Conservation (phyloP, 441 rosid genomes). For the Arabidopsis lyrata region DNA sequence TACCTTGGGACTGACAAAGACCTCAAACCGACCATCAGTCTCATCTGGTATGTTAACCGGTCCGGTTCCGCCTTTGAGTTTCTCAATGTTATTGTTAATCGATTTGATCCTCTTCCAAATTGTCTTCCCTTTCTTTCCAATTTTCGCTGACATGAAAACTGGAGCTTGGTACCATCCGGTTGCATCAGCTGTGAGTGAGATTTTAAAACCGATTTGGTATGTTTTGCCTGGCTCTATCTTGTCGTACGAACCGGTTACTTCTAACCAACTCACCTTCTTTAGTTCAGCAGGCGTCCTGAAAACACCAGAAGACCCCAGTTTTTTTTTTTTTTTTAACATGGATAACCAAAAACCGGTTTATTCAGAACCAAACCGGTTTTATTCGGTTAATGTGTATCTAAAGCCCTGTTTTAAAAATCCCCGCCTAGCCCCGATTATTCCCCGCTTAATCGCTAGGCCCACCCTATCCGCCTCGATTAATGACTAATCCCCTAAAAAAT, state of each 20-base stretch:
- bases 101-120: slow-evolving; percentile 46
- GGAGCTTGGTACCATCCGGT: slow-evolving; percentile 62
- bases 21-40: slow-evolving; percentile 13
- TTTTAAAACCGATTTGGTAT: slow-evolving; percentile 48
- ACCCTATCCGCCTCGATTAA: too few relatives aligned
- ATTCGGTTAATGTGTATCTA: neutral
- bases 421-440: too few relatives aligned
- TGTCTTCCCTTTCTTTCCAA: slow-evolving; percentile 58
- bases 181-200: slow-evolving; percentile 50
- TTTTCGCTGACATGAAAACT: slow-evolving; percentile 64
- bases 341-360: neutral
- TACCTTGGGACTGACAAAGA: slow-evolving; percentile 24
- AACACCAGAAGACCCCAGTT: neutral
- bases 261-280: slow-evolving; percentile 66
- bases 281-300: slow-evolving; percentile 48
- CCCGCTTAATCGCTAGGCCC: too few relatives aligned
- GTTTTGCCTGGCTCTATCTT: slow-evolving; percentile 19
- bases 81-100: slow-evolving; percentile 24
- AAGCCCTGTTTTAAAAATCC: too few relatives aligned
- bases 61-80: neutral
- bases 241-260: slow-evolving; percentile 48
- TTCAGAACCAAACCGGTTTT: neutral
- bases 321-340: neutral
- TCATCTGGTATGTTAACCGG: slow-evolving; percentile 42
- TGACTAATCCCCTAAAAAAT: too few relatives aligned